Conservation (phyloP, 805 yeast genomes). For the Schwanniomyces yamadae region DNA sequence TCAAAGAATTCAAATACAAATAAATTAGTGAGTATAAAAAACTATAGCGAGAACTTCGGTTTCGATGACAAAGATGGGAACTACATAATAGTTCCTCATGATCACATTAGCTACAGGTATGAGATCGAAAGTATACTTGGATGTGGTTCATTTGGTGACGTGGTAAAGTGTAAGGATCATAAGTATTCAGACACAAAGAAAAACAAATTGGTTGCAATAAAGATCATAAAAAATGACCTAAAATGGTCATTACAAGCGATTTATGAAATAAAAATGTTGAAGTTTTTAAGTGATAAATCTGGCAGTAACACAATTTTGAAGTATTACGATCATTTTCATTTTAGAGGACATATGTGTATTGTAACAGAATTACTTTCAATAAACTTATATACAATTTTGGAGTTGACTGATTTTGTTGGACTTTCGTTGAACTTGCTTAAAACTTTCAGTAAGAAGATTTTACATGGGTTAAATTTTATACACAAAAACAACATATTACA, state of each 20-base stretch:
- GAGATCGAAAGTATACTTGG: slow-evolving; percentile 63
- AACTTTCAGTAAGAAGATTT: slow-evolving; percentile 52
- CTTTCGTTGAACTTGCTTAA: slow-evolving; percentile 41
- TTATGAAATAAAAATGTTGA: slow-evolving; percentile 69
- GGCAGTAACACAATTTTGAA: slow-evolving; percentile 38
- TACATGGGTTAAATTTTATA: slow-evolving; percentile 59
- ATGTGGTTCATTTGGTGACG: slow-evolving; percentile 81
- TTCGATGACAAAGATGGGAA: slow-evolving; percentile 72
- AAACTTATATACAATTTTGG: slow-evolving; percentile 61
- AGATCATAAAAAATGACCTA: slow-evolving; percentile 70
- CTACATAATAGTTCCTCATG: slow-evolving; percentile 53
- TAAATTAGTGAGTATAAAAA: slow-evolving; percentile 33
- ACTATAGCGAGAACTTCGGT: slow-evolving; percentile 54
- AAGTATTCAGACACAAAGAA: slow-evolving; percentile 26
- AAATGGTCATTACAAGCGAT: slow-evolving; percentile 77
- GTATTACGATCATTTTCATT: slow-evolving; percentile 69
- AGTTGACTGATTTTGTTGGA: slow-evolving; percentile 50
- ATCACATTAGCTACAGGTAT: slow-evolving; percentile 75
- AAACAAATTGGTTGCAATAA: slow-evolving; percentile 63
- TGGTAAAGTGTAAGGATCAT: slow-evolving; percentile 67
- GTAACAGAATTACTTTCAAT: slow-evolving; percentile 70
- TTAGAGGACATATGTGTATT: slow-evolving; percentile 81
- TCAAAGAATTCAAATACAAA: slow-evolving; percentile 44
- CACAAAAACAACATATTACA: slow-evolving; percentile 63
- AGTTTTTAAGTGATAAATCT: slow-evolving; percentile 36